These are phyloP conservation scores for Camptophora hylomeconis DNA, from an alignment of 2,329 filamentous ascomycete genomes.

Conservation along the genomic window DNA sequence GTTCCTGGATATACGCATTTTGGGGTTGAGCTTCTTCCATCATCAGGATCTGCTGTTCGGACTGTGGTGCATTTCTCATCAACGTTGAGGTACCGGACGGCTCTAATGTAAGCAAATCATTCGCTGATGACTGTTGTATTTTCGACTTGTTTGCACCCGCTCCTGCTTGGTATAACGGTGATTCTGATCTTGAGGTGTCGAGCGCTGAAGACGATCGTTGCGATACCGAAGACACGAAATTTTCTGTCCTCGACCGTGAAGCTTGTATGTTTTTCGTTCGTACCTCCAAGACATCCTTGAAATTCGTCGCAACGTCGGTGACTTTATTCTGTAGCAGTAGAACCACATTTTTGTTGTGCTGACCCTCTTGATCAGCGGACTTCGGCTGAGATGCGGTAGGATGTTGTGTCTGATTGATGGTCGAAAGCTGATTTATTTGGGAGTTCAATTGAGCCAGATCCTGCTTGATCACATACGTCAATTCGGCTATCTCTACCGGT, in stretches of 20 bases:
- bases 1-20: slow-evolving; percentile 83
- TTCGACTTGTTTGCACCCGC: slow-evolving; percentile 40
- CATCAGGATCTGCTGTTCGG: slow-evolving; percentile 76
- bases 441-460: slow-evolving; percentile 76
- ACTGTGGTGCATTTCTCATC: slow-evolving; percentile 40
- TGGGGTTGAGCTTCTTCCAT: slow-evolving; percentile 84
- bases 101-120: slow-evolving; percentile 71
- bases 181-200: slow-evolving; percentile 59
- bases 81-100: slow-evolving; percentile 42
- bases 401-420: slow-evolving; percentile 63
- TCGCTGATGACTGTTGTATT: slow-evolving; percentile 44
- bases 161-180: slow-evolving; percentile 74
- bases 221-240: slow-evolving; percentile 85
- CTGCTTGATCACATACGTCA: slow-evolving; percentile 97
- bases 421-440: slow-evolving; percentile 73
- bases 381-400: slow-evolving; percentile 40
- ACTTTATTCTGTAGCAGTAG: slow-evolving; percentile 13
- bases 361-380: slow-evolving; percentile 61
- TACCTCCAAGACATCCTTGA: slow-evolving; percentile 94
- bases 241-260: slow-evolving; percentile 80
- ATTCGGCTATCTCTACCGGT: slow-evolving; percentile 90
- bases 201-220: slow-evolving; percentile 55
- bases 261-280: slow-evolving; percentile 97
- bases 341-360: slow-evolving; percentile 85
- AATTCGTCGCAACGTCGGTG: slow-evolving; percentile 83